Percentiles rank a stretch among this genome's conserved stretches.
phyloP scores from a whole-genome alignment of 768 basidiomycete species.

The Lactarius hengduanensis region DNA sequence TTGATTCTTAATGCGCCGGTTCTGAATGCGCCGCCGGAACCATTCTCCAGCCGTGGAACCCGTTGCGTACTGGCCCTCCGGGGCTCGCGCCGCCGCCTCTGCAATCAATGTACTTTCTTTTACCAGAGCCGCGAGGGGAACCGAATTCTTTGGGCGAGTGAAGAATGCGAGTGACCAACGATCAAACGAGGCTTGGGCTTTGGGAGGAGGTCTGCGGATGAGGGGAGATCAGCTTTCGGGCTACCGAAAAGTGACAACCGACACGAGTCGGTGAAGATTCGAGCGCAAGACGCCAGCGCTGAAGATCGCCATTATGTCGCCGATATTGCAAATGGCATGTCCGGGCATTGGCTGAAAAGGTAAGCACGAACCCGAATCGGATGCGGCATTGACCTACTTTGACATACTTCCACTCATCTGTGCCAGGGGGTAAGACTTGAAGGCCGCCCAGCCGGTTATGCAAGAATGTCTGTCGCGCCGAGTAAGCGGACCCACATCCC shows the following conservation, averaged over 20 bases:
- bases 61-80: conserved; percentile 38
- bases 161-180: conserved; percentile 75
- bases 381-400: background rate
- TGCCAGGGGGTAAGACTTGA: conserved; percentile 1
- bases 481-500: background rate
- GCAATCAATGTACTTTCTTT: conserved; percentile 53
- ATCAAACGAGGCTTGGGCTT: conserved; percentile 48
- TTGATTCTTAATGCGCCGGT: conserved; percentile 32
- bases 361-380: background rate
- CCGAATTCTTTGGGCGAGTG: conserved; percentile 58
- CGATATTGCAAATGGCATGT: conserved; percentile 37
- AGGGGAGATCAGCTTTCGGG: background rate
- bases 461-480: background rate
- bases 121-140: conserved; percentile 51
- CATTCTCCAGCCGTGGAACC: conserved; percentile 43
- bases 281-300: conserved; percentile 36
- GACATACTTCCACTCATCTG: conserved; percentile 16
- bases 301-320: conserved; percentile 36
- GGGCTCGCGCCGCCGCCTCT: conserved; percentile 38
- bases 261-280: conserved; percentile 37
- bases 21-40: conserved; percentile 43
- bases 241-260: background rate
- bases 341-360: conserved; percentile 34
- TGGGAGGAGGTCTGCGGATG: conserved; percentile 48
- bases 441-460: conserved; percentile 11